Percentiles rank a stretch among this genome's conserved stretches.
Evolutionary conservation across 208 protist genomes (phyloP).

Genomic region (Leishmania turanica): DNA sequence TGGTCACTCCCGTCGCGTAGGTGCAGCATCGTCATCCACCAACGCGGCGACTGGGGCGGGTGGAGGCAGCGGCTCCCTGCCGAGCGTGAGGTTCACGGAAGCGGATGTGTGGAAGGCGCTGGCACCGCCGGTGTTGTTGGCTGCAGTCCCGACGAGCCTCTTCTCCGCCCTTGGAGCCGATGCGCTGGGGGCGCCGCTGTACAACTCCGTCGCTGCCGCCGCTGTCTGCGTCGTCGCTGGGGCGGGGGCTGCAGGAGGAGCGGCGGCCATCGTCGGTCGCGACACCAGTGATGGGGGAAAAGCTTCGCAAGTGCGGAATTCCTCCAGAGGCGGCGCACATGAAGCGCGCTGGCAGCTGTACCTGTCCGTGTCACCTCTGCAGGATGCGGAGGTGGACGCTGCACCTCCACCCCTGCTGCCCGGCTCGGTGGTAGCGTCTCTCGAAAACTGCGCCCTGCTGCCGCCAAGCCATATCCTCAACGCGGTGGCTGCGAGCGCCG

Average conservation of each 20-base stretch:
- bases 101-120: conserved; percentile 56
- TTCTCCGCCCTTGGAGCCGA: conserved; percentile 39
- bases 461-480: conserved; percentile 25
- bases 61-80: not conserved
- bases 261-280: not conserved
- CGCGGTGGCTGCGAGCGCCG: conserved; percentile 8
- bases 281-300: not conserved
- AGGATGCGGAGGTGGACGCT: conserved; percentile 33
- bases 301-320: not conserved
- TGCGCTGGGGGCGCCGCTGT: conserved; percentile 58
- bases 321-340: not conserved
- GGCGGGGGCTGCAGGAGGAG: not conserved
- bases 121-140: conserved; percentile 73
- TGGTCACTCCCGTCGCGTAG: conserved; percentile 1
- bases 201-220: conserved; percentile 74
- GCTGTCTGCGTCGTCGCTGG: conserved; percentile 26
- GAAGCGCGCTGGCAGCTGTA: conserved; percentile 37
- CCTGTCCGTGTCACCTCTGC: conserved; percentile 60
- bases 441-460: conserved; percentile 14
- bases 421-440: conserved; percentile 5
- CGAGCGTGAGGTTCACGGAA: conserved; percentile 34
- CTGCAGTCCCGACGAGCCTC: conserved; percentile 40
- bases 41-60: not conserved
- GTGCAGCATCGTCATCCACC: not conserved
- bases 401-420: conserved; percentile 2